phyloP scores from a whole-genome alignment of 2,329 filamentous ascomycete genomes.

The Botrytis tulipae region DNA sequence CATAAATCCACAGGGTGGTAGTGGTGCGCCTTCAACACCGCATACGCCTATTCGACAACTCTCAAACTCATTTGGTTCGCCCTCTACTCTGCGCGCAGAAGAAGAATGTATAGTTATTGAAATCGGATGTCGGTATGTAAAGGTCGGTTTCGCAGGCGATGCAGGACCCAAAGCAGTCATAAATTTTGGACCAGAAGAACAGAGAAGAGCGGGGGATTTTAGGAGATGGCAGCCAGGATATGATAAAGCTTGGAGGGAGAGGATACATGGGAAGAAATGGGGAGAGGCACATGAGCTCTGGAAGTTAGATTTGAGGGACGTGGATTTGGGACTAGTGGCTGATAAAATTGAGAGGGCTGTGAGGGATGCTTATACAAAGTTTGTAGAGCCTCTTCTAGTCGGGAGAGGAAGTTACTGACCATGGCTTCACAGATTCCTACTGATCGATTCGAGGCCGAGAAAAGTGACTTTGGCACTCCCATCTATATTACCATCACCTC shows the following conservation, averaged over 20 bases:
- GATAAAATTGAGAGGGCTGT: conserved; percentile 85
- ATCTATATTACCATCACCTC: conserved; percentile 70
- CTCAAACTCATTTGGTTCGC: conserved; percentile 56
- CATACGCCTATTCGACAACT: conserved; percentile 57
- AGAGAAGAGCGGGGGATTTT: conserved; percentile 79
- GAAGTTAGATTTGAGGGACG: conserved; percentile 67
- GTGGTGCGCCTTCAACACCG: conserved; percentile 47
- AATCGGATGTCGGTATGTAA: conserved; percentile 73
- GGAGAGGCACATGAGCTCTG: conserved; percentile 71
- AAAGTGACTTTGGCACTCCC: conserved; percentile 74
- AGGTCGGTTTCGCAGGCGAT: conserved; percentile 85
- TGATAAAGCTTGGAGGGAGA: conserved; percentile 48
- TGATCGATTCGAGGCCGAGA: conserved; percentile 74
- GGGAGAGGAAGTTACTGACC: conserved; percentile 19
- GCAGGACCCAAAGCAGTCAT: conserved; percentile 68
- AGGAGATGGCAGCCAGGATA: conserved; percentile 63
- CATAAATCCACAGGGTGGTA: conserved; percentile 17
- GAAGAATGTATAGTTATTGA: conserved; percentile 86
- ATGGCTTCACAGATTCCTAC: conserved; percentile 50
- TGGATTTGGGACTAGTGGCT: conserved; percentile 76
- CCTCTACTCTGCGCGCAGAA: conserved; percentile 65
- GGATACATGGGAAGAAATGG: conserved; percentile 54
- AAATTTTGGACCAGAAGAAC: conserved; percentile 71
- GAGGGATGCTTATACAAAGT: conserved; percentile 79
- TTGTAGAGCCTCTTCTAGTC: conserved; percentile 45